phyloP scores from a whole-genome alignment of 2,329 filamentous ascomycete species.

The Alternaria postmessia region DNA sequence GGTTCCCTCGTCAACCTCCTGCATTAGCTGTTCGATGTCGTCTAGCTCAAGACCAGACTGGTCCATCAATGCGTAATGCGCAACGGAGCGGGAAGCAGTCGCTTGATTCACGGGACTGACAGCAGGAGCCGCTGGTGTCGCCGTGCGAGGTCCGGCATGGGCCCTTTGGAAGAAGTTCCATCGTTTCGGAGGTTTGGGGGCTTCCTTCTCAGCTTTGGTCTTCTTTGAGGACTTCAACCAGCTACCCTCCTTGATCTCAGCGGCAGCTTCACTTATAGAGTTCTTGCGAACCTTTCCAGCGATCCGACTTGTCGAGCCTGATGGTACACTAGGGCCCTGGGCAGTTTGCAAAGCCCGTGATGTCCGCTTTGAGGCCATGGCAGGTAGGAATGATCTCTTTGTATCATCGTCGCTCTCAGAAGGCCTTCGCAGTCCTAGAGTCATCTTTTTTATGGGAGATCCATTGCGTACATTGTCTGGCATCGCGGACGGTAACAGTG shows the following conservation, averaged over 20 bases:
- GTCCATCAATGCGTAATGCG: constrained; percentile 67
- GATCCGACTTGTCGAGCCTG: constrained; percentile 23
- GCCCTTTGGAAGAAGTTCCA: constrained; percentile 69
- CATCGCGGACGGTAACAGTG: constrained; percentile 50
- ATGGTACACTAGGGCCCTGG: constrained; percentile 27
- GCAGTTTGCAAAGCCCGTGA: constrained; percentile 38
- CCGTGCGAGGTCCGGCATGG: constrained; percentile 52
- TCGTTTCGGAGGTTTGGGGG: constrained; percentile 53
- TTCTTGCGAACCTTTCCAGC: constrained; percentile 34
- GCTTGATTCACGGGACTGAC: constrained; percentile 49
- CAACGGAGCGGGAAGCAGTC: constrained; percentile 54
- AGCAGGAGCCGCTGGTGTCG: constrained; percentile 43
- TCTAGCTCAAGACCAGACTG: constrained; percentile 55
- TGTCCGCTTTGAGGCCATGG: constrained; percentile 36
- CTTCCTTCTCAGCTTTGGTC: constrained; percentile 36
- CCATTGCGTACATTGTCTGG: constrained; percentile 42
- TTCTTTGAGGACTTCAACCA: constrained; percentile 50
- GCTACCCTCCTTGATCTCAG: constrained; percentile 49
- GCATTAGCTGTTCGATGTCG: constrained; percentile 58
- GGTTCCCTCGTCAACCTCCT: constrained; percentile 50
- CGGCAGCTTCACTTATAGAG: constrained; percentile 29
- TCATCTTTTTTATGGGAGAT: constrained; percentile 44
- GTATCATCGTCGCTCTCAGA: constrained; percentile 49
- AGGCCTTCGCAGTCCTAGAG: constrained; percentile 37
- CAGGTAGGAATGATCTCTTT: constrained; percentile 45